Evolutionary conservation across 2,329 filamentous ascomycete species (phyloP), one percentile per base, ranked within the genome.

Genomic region (Massarina eburnea): DNA sequence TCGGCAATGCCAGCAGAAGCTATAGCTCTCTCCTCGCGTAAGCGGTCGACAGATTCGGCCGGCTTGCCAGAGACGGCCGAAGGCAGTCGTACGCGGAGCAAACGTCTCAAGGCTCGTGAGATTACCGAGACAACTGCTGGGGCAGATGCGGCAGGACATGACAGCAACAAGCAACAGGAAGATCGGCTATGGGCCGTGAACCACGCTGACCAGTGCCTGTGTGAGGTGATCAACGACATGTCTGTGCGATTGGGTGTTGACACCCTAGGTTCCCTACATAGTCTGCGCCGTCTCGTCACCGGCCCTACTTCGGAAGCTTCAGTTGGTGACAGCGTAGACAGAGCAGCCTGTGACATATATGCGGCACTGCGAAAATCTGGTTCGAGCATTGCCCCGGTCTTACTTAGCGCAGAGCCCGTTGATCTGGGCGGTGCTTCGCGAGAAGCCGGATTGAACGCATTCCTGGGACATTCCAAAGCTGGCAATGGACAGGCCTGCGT

Each of bases 41-140:
- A 86, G 63, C 73, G 83, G 45, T 84, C 82, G 2, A 80, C 79
- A 12, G 79, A 83, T 41, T 80, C 78, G 17, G 79, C 81, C 39
- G 80, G 79, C 8, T 72, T 83, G 21, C 76, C 81, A 2, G 83
- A 85, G 41, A 74, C 73, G 10, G 71, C 71, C 10, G 82, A 85
- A 49, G 78, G 78, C 39, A 76, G 77, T 17, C 75, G 82, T 38
- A 70, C 73, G 10, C 81, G 82, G 57, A 84, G 82, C 61, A 82
- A 82, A 57, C 76, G 83, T 27, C 77, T 82, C 15, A 77, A 81
- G 41, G 80, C 81, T 22, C 76, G 83, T 49, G 82, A 84, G 51
- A 80, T 79, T 8, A 72, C 71, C 6, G 79, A 81, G 24, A 64
- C 66, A 21, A 61, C 67, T 14, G 61, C 70, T 9, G 74, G 75